phyloP scores from a whole-genome alignment of 2,329 filamentous ascomycete genomes.

The Colletotrichum simmondsii region DNA sequence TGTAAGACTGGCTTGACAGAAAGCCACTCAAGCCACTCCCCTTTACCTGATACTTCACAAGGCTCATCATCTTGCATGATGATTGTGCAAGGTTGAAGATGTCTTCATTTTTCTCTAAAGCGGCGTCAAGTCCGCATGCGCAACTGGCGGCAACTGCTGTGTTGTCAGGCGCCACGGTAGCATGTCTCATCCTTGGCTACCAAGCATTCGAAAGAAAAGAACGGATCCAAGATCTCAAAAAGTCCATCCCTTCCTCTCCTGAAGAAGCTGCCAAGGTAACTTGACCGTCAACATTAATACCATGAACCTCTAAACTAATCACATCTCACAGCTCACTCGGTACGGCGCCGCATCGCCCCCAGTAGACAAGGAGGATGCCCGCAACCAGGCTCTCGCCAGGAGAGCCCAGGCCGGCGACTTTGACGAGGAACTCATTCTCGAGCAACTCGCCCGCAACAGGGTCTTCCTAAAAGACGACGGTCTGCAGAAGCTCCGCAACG shows the following conservation, averaged over 20 bases:
- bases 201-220: conserved; percentile 68
- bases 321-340: conserved; percentile 63
- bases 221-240: conserved; percentile 67
- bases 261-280: conserved; percentile 43
- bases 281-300: no score
- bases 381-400: conserved; percentile 67
- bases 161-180: conserved; percentile 69
- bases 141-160: conserved; percentile 80
- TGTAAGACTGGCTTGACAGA: neutral
- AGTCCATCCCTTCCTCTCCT: conserved; percentile 62
- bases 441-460: conserved; percentile 92
- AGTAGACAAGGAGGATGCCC: conserved; percentile 69
- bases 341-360: conserved; percentile 65
- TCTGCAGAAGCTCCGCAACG: conserved; percentile 79
- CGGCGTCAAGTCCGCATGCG: conserved; percentile 56
- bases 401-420: conserved; percentile 73
- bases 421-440: conserved; percentile 85
- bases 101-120: conserved; percentile 57
- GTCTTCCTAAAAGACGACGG: conserved; percentile 90
- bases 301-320: conserved; percentile 34
- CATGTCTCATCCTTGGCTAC: conserved; percentile 70
- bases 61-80: neutral
- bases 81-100: conserved; percentile 41
- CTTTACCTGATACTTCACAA: neutral
- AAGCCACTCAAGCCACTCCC: neutral